Base-by-base conservation (phyloP, 2,329 filamentous ascomycete species). In the Epichloe typhina region DNA sequence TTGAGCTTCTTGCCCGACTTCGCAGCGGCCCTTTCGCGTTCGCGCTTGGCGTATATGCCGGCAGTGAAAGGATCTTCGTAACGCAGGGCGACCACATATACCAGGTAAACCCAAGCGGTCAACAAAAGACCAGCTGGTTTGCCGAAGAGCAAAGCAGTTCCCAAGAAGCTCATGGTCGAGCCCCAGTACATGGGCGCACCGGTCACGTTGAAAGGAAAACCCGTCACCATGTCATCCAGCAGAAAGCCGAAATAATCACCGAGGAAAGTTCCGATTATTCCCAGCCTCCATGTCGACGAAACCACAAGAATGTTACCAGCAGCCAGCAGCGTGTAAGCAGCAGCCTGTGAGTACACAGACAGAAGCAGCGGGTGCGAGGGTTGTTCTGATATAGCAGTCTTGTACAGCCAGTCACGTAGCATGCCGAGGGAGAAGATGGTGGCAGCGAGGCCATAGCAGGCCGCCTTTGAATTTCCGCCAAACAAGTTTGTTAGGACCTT, bases 191-290 rank as follows among this genome's bases (percentile, higher is more conserved):
- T 98, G 55, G 93, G 93, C 49, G 88, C 85, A 57, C 82, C 80
- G 50, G 84, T 90, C 54, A 97, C 77, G 68, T 86, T 97, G 77
- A 98, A 98, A 2, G 93, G 93, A 66, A 98, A 98, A 13, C 87
- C 85, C 12, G 89, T 95, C 49, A 98, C 90, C 61, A 91, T 91
- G 58, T 84, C 73, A 65, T 97, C 91, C 89, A 96, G 95, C 57
- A 98, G 76, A 66, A 97, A 96, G 59, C 93, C 93, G 65, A 97
- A 98, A 75, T 98, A 98, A 73, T 98, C 93, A 59, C 93, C 93
- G 37, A 98, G 75, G 66, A 96, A 98, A 38, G 93, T 98, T 55
- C 93, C 93, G 0, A 89, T 96, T 62, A 98, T 81, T 52, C 93
- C 93, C 40, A 98, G 81, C 36, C 83, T 86, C 82, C 83, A 96